phyloP scores from a whole-genome alignment of 768 basidiomycete species.

The Kockovaella imperatae region DNA sequence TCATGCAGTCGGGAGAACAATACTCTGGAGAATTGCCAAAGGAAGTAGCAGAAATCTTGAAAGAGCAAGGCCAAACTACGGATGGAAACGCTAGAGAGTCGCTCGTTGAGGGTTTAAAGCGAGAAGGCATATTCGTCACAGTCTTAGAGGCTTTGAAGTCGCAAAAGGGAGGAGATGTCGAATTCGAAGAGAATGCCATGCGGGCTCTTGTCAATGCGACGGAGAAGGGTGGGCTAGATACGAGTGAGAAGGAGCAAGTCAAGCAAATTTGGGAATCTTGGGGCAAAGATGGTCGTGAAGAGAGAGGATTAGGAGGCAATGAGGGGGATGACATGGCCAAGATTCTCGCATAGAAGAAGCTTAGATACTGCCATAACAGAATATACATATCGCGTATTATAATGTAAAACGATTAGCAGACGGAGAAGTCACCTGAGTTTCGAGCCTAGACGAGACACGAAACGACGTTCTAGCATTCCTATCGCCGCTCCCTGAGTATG shows the following conservation, averaged over 20 bases:
- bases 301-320: conserved; percentile 18
- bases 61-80: conserved; percentile 13
- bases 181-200: conserved; percentile 34
- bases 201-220: conserved; percentile 23
- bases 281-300: conserved; percentile 13
- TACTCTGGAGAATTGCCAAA: conserved; percentile 26
- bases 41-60: conserved; percentile 20
- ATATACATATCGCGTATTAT: background rate
- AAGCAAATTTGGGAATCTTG: conserved; percentile 15
- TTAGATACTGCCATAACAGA: background rate
- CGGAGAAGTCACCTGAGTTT: background rate
- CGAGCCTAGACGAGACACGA: background rate
- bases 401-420: background rate
- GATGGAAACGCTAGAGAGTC: background rate
- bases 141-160: conserved; percentile 14
- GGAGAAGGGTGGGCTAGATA: conserved; percentile 12
- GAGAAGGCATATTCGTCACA: conserved; percentile 11
- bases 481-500: conserved; percentile 68
- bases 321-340: conserved; percentile 11
- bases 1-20: conserved; percentile 29
- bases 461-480: background rate
- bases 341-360: background rate
- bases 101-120: conserved; percentile 21
- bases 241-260: conserved; percentile 12
- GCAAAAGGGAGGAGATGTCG: conserved; percentile 14